Percentiles rank a stretch among this genome's conserved stretches.
Conservation (phyloP, 2,329 filamentous ascomycete species). For the Canariomyces notabilis region DNA sequence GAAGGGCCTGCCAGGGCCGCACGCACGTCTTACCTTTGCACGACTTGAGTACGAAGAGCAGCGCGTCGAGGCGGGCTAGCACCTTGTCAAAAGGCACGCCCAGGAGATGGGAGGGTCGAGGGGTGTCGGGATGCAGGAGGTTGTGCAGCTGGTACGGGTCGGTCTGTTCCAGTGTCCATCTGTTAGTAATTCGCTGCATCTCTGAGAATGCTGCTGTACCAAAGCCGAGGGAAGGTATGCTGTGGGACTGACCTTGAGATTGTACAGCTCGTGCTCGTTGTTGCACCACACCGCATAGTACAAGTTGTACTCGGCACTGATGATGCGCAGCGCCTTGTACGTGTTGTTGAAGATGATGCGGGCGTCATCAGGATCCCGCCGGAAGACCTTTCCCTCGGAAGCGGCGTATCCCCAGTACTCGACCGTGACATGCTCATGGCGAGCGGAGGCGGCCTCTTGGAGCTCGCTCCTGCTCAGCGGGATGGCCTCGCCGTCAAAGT, state of each 20-base stretch:
- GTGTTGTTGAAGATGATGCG: conserved; percentile 43
- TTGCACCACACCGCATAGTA: conserved; percentile 67
- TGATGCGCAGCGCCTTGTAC: conserved; percentile 56
- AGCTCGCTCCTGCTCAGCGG: conserved; percentile 31
- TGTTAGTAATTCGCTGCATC: too few species aligned
- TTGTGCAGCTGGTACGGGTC: conserved; percentile 51
- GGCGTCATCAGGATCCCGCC: conserved; percentile 20
- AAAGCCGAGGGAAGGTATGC: too few species aligned
- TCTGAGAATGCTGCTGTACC: too few species aligned
- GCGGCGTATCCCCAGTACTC: conserved; percentile 50
- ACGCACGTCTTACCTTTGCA: conserved; percentile 51
- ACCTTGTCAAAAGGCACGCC: conserved; percentile 36
- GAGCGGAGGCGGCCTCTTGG: conserved; percentile 20
- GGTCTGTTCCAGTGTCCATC: conserved; percentile 36
- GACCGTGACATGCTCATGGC: conserved; percentile 52
- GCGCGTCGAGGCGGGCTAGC: conserved; percentile 48
- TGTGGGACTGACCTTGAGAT: conserved; percentile 46
- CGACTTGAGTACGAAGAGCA: conserved; percentile 57
- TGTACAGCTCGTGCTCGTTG: conserved; percentile 62
- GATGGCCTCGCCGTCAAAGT: conserved; percentile 55
- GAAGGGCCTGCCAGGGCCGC: conserved; percentile 52
- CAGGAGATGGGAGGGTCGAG: conserved; percentile 25
- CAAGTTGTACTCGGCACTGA: conserved; percentile 51
- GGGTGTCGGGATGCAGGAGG: conserved; percentile 25
- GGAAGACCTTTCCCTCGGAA: conserved; percentile 34